Conservation (phyloP, 768 basidiomycete genomes). For the Grammothele lineata region DNA sequence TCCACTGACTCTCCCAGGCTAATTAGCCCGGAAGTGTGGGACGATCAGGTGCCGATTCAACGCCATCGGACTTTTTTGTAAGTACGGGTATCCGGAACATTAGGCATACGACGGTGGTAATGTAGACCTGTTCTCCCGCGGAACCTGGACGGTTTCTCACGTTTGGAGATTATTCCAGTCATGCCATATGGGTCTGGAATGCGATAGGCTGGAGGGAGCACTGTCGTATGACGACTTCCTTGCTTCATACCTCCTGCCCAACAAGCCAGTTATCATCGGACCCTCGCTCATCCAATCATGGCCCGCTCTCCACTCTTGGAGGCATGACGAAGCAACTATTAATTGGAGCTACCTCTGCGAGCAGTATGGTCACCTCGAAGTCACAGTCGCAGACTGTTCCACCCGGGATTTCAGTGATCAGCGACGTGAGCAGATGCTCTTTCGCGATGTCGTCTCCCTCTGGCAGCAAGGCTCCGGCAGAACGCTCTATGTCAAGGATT, state of each 20-base stretch:
- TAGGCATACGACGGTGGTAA: too few species aligned
- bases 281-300: conserved; percentile 16
- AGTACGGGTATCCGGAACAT: too few species aligned
- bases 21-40: too few species aligned
- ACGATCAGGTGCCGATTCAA: too few species aligned
- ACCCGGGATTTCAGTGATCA: conserved; percentile 24
- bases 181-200: not conserved
- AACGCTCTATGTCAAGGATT: conserved; percentile 26
- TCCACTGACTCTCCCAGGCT: too few species aligned
- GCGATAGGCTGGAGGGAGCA: not conserved
- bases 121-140: too few species aligned
- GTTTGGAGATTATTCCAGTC: too few species aligned
- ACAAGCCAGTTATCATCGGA: conserved; percentile 23
- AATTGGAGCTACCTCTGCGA: conserved; percentile 18
- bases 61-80: too few species aligned
- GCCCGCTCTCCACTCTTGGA: conserved; percentile 18
- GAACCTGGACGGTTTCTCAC: too few species aligned
- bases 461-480: conserved; percentile 18
- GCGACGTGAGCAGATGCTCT: conserved; percentile 14
- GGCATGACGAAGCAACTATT: conserved; percentile 1
- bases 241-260: conserved; percentile 17
- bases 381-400: conserved; percentile 24
- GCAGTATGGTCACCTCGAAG: conserved; percentile 17
- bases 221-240: conserved; percentile 21
- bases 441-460: conserved; percentile 19